A percentile compares a stretch with the other conserved stretches of the same genome.
Conservation (phyloP, 129 eudicot species). For the Cynara cardunculus region DNA sequence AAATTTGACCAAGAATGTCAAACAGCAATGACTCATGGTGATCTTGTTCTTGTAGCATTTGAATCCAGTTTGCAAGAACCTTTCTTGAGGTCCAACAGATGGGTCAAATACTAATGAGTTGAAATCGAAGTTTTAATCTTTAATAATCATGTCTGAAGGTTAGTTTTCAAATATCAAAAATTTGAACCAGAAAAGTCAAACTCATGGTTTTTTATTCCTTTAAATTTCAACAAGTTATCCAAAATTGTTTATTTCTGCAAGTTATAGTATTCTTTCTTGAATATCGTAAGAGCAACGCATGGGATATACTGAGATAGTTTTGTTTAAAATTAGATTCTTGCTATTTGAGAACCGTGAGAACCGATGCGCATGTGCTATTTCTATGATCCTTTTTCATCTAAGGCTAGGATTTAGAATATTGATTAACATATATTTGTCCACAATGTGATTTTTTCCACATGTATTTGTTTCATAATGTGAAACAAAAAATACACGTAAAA, state of each 20-base stretch:
- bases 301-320: not conserved
- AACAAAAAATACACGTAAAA: not conserved
- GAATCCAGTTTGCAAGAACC: not conserved
- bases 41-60: not conserved
- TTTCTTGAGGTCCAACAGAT: not conserved
- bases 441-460: not conserved
- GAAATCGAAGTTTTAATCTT: slow-evolving; percentile 1
- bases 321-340: not conserved
- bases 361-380: too few species aligned
- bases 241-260: not conserved
- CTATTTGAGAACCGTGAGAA: not conserved
- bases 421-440: not conserved
- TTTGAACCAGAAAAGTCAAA: not conserved
- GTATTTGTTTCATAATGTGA: not conserved
- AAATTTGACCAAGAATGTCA: not conserved
- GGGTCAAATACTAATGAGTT: not conserved
- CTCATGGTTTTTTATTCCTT: not conserved
- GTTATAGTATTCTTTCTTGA: slow-evolving; percentile 2
- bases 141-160: not conserved
- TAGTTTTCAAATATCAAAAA: not conserved
- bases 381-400: not conserved
- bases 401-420: not conserved
- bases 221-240: not conserved
- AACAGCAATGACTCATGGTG: not conserved
- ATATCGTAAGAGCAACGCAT: not conserved